phyloP scores from a whole-genome alignment of 2,329 filamentous ascomycete species.

The Celoporthe dispersa region DNA sequence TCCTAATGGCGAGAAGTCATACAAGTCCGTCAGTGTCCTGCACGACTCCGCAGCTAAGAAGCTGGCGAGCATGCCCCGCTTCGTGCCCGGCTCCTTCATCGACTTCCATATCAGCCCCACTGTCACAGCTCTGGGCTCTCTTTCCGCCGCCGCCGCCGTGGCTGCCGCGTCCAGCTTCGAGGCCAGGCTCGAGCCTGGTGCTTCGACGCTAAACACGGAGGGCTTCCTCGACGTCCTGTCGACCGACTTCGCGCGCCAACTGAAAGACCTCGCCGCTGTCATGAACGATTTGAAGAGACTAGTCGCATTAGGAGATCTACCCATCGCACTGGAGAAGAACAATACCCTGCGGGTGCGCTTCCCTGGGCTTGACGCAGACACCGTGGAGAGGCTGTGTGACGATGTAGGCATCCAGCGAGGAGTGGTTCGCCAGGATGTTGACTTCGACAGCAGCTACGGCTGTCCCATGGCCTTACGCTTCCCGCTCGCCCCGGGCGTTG shows the following conservation, averaged over 20 bases:
- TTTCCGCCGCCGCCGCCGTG: conserved; percentile 62
- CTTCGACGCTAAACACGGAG: conserved; percentile 74
- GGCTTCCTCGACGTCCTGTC: conserved; percentile 85
- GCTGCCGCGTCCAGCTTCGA: conserved; percentile 50
- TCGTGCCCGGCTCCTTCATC: conserved; percentile 75
- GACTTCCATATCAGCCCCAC: conserved; percentile 90
- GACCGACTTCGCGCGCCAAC: conserved; percentile 82
- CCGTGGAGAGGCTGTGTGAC: conserved; percentile 81
- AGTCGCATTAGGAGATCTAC: conserved; percentile 79
- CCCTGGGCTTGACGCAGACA: conserved; percentile 83
- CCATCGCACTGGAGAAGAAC: conserved; percentile 71
- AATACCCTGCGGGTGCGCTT: conserved; percentile 81
- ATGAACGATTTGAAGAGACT: conserved; percentile 82
- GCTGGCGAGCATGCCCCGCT: conserved; percentile 62
- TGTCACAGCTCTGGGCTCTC: conserved; percentile 81
- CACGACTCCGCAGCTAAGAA: conserved; percentile 75
- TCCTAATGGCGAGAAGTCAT: conserved; percentile 75
- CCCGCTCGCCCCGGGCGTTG: conserved; percentile 73
- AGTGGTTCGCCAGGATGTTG: conserved; percentile 74
- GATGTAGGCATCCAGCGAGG: conserved; percentile 86
- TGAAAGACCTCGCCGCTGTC: conserved; percentile 81
- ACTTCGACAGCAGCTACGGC: conserved; percentile 71
- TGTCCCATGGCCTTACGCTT: conserved; percentile 79
- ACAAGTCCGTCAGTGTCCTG: conserved; percentile 74
- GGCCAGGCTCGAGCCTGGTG: conserved; percentile 44